Conservation (phyloP, 495 filamentous ascomycete species). For the Clohesyomyces aquaticus region DNA sequence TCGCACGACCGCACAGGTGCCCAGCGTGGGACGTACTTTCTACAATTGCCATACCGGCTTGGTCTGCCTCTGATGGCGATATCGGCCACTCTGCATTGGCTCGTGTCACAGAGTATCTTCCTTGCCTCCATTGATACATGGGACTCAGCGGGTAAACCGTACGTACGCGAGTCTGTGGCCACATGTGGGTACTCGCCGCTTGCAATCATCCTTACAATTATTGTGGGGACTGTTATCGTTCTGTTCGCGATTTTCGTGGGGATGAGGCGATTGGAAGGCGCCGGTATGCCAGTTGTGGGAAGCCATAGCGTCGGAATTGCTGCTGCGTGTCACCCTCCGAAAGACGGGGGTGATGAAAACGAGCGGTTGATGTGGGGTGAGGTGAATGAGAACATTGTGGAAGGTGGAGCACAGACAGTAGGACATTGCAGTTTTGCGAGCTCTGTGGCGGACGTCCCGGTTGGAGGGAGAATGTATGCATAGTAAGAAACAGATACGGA, state of each 20-base stretch:
- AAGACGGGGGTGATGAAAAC: conserved; percentile 1
- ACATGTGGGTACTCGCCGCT: conserved; percentile 22
- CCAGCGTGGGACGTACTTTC: conserved; percentile 22
- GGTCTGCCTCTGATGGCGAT: conserved; percentile 21
- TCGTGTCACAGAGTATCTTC: conserved; percentile 32
- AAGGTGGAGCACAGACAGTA: background rate
- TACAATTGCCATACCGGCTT: conserved; percentile 18
- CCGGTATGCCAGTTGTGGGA: conserved; percentile 43
- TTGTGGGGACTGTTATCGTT: conserved; percentile 15
- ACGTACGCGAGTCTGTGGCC: too few species aligned
- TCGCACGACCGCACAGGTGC: conserved; percentile 3
- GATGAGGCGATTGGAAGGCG: conserved; percentile 25
- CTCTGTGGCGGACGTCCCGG: background rate
- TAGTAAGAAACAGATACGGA: background rate
- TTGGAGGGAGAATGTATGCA: background rate
- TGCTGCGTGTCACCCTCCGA: conserved; percentile 42
- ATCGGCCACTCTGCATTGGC: conserved; percentile 22
- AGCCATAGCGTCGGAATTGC: conserved; percentile 46
- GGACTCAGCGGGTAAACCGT: background rate
- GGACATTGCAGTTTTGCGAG: conserved; percentile 2
- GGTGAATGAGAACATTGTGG: background rate
- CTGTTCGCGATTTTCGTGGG: conserved; percentile 36
- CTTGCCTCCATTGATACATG: conserved; percentile 19
- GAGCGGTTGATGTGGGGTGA: background rate
- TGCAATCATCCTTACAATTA: conserved; percentile 4